These are phyloP conservation scores for Beauveria scarabaeidicola DNA, from an alignment of 2,329 filamentous ascomycete species.

Conservation along the genomic window DNA sequence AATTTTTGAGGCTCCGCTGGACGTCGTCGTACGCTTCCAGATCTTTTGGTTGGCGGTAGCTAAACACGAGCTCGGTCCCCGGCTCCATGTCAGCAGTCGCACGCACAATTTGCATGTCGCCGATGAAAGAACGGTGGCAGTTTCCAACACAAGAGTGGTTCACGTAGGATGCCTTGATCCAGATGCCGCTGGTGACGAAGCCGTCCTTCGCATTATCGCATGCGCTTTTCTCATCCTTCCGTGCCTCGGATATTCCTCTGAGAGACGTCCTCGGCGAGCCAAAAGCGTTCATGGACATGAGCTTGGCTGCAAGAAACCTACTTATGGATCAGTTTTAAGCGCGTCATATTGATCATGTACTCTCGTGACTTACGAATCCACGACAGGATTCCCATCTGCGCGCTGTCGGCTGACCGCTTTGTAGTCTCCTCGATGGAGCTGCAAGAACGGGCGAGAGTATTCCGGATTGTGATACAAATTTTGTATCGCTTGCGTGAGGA, in stretches of 20 bases:
- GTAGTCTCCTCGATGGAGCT: constrained; percentile 35
- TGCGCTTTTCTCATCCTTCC: not conserved
- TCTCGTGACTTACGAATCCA: constrained; percentile 34
- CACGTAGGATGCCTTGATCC: constrained; percentile 38
- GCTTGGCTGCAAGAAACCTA: not conserved
- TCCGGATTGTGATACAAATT: constrained; percentile 36
- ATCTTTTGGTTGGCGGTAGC: constrained; percentile 24
- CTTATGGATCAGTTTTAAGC: not conserved
- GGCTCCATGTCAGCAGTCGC: constrained; percentile 34
- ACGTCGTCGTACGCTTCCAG: constrained; percentile 21
- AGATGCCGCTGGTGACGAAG: constrained; percentile 33
- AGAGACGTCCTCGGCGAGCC: not conserved
- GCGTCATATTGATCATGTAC: not conserved
- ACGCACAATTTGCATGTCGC: constrained; percentile 44
- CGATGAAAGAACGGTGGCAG: constrained; percentile 39
- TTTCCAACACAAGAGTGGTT: constrained; percentile 46
- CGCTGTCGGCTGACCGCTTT: constrained; percentile 16
- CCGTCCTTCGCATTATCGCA: not conserved
- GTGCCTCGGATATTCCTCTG: not conserved
- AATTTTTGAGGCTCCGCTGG: constrained; percentile 23
- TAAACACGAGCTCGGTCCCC: constrained; percentile 36
- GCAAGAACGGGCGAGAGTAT: constrained; percentile 22
- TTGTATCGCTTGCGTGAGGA: constrained; percentile 33
- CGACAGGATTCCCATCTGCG: constrained; percentile 30
- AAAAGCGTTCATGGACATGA: not conserved